A percentile compares a stretch with the other conserved stretches of the same genome.
Conservation (phyloP, 2,329 filamentous ascomycete genomes). For the Exophiala bonariae region DNA sequence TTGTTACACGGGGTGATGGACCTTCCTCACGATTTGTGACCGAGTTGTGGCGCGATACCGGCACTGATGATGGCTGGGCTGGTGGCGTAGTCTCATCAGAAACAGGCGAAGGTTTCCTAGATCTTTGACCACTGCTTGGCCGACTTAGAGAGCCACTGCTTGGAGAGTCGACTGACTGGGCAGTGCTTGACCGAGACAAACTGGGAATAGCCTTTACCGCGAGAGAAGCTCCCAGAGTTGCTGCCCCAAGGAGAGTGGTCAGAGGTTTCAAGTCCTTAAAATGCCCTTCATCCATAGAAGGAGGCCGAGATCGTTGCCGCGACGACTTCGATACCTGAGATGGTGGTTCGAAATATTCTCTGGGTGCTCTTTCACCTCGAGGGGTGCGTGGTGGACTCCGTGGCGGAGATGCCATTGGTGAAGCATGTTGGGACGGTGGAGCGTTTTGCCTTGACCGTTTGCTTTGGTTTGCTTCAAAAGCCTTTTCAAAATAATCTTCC, state of each 20-base stretch:
- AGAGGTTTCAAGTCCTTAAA: conserved; percentile 24
- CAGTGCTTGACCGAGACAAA: conserved; percentile 21
- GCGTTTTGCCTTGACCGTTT: conserved; percentile 9
- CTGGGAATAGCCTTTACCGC: conserved; percentile 23
- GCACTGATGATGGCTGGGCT: conserved; percentile 11
- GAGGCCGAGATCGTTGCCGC: conserved; percentile 19
- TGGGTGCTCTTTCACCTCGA: conserved; percentile 14
- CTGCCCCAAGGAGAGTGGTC: conserved; percentile 25
- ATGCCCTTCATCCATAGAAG: conserved; percentile 24
- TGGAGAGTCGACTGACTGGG: conserved; percentile 14
- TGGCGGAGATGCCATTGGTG: conserved; percentile 28
- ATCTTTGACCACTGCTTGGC: conserved; percentile 13
- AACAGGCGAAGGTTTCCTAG: conserved; percentile 22
- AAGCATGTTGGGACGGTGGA: conserved; percentile 21
- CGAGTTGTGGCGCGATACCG: conserved; percentile 10
- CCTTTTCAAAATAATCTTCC: conserved; percentile 26
- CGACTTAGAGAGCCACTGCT: conserved; percentile 19
- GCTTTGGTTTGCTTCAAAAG: conserved; percentile 22
- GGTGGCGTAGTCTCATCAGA: conserved; percentile 10
- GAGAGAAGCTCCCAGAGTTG: conserved; percentile 24
- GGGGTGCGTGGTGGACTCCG: conserved; percentile 28
- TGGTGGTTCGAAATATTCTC: conserved; percentile 21
- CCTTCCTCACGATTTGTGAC: conserved; percentile 13
- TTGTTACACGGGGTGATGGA: conserved; percentile 10
- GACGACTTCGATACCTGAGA: conserved; percentile 14